Percentiles rank a stretch among this genome's conserved stretches.
Conservation (phyloP, 176 grass and related monocot species). For the Avena insularis region DNA sequence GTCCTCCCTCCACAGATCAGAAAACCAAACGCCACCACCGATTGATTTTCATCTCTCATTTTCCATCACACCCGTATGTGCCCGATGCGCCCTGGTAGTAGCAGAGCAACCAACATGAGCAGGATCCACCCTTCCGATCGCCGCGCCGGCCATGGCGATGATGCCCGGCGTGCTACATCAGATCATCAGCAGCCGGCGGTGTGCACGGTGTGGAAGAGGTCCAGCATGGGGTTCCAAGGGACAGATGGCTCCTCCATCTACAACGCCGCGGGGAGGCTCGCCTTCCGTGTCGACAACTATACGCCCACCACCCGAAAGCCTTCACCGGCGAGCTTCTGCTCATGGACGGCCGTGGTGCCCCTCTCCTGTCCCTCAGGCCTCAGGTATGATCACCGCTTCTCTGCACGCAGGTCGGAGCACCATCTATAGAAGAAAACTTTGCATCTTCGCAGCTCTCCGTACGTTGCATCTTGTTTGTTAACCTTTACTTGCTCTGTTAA, state of each 20-base stretch:
- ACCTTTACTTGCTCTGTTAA: too few species aligned
- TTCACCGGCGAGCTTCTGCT: slow-evolving; percentile 80
- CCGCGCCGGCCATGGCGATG: not conserved
- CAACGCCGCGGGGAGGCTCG: slow-evolving; percentile 62
- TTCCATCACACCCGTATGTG: not conserved
- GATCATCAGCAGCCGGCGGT: slow-evolving; percentile 31
- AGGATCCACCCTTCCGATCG: slow-evolving; percentile 57
- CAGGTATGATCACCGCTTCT: slow-evolving; percentile 52
- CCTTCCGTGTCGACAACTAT: slow-evolving; percentile 95
- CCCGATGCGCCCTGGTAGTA: not conserved
- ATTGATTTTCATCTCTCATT: not conserved
- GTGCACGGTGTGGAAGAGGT: slow-evolving; percentile 96
- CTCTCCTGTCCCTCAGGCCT: slow-evolving; percentile 63
- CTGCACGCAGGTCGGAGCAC: not conserved
- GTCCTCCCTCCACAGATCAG: not conserved
- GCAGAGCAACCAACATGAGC: slow-evolving; percentile 39
- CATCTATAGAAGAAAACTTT: not conserved
- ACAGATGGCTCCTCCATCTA: slow-evolving; percentile 92
- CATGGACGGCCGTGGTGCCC: slow-evolving; percentile 69
- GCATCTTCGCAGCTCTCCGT: not conserved
- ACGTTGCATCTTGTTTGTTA: not conserved
- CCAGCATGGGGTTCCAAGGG: slow-evolving; percentile 93
- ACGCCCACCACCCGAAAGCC: slow-evolving; percentile 62
- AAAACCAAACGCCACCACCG: not conserved
- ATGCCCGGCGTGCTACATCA: not conserved